These are phyloP conservation scores for Dendrobium officinale DNA, from an alignment of 106 monocot species.

Conservation along the genomic window DNA sequence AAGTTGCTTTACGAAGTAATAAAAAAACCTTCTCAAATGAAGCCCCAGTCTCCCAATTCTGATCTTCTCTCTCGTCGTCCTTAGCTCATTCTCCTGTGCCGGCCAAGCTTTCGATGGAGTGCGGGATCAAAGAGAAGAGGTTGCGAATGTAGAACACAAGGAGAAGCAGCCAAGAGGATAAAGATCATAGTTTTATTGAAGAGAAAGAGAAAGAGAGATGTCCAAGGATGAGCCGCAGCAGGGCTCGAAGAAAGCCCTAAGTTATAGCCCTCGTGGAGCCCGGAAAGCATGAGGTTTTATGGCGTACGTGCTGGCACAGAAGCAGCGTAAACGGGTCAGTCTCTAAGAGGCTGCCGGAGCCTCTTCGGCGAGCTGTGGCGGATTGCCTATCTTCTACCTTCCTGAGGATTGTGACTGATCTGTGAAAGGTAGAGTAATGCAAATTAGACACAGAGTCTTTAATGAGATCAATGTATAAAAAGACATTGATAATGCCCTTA, in stretches of 20 bases:
- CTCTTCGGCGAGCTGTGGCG: conserved; percentile 49
- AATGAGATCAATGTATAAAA: too few species aligned
- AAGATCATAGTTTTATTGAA: background rate
- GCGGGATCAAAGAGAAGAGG: background rate
- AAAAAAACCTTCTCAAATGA: too few species aligned
- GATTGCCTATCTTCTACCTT: conserved; percentile 45
- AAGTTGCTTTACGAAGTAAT: too few species aligned
- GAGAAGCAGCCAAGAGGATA: background rate
- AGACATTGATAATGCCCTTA: too few species aligned
- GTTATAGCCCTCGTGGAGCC: too few species aligned
- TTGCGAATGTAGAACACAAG: background rate
- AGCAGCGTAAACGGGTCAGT: too few species aligned
- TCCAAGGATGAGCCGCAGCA: conserved; percentile 22
- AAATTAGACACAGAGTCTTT: too few species aligned
- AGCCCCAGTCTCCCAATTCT: background rate
- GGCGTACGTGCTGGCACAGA: too few species aligned
- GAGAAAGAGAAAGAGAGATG: conserved; percentile 12
- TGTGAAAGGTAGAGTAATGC: too few species aligned
- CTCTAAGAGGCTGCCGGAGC: conserved; percentile 45
- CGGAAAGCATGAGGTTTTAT: too few species aligned
- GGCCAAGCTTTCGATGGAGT: background rate
- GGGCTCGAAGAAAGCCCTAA: too few species aligned
- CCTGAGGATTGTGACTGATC: background rate
- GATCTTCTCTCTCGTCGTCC: background rate
- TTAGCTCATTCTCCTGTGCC: background rate